A percentile compares a stretch with the other conserved stretches of the same genome.
Conservation (phyloP, 305 asterid species). For the Striga hermonthica region DNA sequence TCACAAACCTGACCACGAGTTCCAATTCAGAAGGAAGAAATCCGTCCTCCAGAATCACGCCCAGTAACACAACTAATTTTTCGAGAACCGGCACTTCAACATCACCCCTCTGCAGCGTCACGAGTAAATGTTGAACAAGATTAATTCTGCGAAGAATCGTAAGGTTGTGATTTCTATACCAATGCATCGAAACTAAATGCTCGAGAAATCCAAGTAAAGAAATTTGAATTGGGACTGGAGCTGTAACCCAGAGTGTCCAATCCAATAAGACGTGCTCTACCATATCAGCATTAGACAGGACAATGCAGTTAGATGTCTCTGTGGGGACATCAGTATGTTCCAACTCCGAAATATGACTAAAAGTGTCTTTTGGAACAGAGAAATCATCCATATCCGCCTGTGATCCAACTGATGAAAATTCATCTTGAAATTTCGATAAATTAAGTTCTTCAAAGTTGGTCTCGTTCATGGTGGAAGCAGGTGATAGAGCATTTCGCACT, state of each 20-base stretch:
- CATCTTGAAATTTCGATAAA: constrained; percentile 81
- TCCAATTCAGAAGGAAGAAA: constrained; percentile 96
- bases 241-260: constrained; percentile 99
- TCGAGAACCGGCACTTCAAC: constrained; percentile 98
- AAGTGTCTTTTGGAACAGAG: constrained; percentile 86
- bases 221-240: constrained; percentile 86
- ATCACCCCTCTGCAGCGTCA: constrained; percentile 97
- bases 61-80: constrained; percentile 84
- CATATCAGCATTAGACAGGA: constrained; percentile 96
- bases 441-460: constrained; percentile 70
- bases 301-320: constrained; percentile 95
- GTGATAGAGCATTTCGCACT: constrained; percentile 49
- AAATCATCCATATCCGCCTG: constrained; percentile 95
- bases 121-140: constrained; percentile 95
- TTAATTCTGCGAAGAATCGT: constrained; percentile 93
- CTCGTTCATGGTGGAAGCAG: constrained; percentile 54
- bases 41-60: constrained; percentile 97
- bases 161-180: constrained; percentile 99
- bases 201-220: constrained; percentile 95
- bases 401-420: constrained; percentile 89
- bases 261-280: constrained; percentile 99
- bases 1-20: constrained; percentile 92
- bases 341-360: constrained; percentile 89
- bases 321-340: constrained; percentile 73
- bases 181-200: constrained; percentile 99